Conservation (phyloP, 192 early-diverging fungal species). For the Backusella macrospora region DNA sequence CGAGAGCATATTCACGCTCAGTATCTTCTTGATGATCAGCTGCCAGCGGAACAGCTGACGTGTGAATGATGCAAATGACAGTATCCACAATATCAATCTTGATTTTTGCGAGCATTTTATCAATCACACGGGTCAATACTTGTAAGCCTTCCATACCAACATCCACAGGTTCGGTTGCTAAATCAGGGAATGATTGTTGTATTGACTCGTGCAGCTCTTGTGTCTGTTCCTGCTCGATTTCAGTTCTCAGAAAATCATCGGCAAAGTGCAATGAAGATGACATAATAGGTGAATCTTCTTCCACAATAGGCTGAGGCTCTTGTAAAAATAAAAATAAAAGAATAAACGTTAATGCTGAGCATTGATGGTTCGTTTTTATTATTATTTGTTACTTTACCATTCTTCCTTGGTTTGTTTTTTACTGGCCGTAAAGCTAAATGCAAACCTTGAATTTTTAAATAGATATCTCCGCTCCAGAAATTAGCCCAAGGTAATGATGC, state of each 20-base stretch:
- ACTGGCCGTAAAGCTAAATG: constrained; percentile 54
- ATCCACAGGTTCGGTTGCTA: constrained; percentile 28
- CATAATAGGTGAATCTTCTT: constrained; percentile 61
- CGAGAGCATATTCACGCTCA: constrained; percentile 52
- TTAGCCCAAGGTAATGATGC: constrained; percentile 83
- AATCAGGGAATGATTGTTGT: constrained; percentile 51
- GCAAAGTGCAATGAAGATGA: constrained; percentile 87
- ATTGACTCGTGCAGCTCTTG: constrained; percentile 60
- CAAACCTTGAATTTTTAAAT: constrained; percentile 72
- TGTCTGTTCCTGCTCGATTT: constrained; percentile 63
- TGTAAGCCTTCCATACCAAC: constrained; percentile 66
- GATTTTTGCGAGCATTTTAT: constrained; percentile 81
- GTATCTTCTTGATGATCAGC: constrained; percentile 8
- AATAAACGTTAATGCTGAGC: neutral
- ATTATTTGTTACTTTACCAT: neutral
- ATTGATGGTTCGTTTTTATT: neutral
- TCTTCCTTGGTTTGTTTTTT: constrained; percentile 31
- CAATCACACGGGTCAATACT: constrained; percentile 79
- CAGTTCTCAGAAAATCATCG: constrained; percentile 80
- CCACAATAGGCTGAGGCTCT: neutral
- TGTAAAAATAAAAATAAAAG: neutral
- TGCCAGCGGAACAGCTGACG: constrained; percentile 41
- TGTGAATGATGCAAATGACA: constrained; percentile 50
- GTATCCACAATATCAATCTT: constrained; percentile 69
- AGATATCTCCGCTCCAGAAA: constrained; percentile 79